Evolutionary conservation across 1,284 basidiomycete species (phyloP), one percentile per base, ranked within the genome.

Genomic region (Ustilago nuda): DNA sequence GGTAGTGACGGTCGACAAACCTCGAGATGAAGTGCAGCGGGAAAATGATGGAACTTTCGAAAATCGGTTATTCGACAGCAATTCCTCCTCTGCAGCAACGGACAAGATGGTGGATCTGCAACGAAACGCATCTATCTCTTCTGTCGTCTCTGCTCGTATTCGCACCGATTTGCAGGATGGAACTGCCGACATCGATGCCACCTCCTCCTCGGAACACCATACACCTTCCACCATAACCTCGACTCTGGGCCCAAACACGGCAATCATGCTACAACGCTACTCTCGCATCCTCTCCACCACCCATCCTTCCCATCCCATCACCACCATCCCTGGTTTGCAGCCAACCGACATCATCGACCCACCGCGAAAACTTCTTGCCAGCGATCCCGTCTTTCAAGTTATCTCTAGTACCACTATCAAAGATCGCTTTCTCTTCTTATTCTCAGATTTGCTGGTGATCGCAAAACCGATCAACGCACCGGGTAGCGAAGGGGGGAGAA

Each of bases 341-440:
- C 35, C 45, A 33, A 51, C 51, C n/a, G 75, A 86, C 53, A 83
- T 87, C 79, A 90, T 90, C 48, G 91, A 93, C 75, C 94, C 95
- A 19, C 92, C 93, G 5, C 89, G 96, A 48, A 94, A 92, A 84
- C 87, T 98, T 30, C 87, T 97, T 17, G 88, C 94, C 45, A 92
- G 92, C 3, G 92, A 92, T 6, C 92, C 94, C 2, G 93, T 97
- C 15, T 88, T 98, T 17, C 96, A 99, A 87, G 94, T 98, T 7
- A 94, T 94, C 81, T 95, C 95, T 87, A 89, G 91, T 39, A 93
- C 95, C 81, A 95, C 93, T 1, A 93, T 97, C 86, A 98, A 99
- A 86, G 95, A 98, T 84, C 92, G 96, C 6, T 95, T 94, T 88
- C 89, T 99, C 13, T 95, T 98, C 87, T 89, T 99, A 27, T 99